These are phyloP conservation scores for Endothia cerciana DNA, from an alignment of 2,329 filamentous ascomycete species.

Conservation along the genomic window DNA sequence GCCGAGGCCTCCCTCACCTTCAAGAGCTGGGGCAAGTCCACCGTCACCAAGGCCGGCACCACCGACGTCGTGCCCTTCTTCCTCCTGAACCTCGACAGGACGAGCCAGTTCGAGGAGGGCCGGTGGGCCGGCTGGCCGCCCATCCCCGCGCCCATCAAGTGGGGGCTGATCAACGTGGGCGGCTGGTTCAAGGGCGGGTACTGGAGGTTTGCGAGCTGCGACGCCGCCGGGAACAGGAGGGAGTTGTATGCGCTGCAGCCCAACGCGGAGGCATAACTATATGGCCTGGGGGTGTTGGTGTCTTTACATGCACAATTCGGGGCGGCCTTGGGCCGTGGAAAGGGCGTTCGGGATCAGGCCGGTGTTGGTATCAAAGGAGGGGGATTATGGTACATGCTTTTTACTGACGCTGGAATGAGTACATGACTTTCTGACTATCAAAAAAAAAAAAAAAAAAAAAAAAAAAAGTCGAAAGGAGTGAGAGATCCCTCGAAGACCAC, in stretches of 20 bases:
- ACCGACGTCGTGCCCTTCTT: conserved; percentile 68
- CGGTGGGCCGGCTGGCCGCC: conserved; percentile 67
- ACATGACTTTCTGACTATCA: not conserved
- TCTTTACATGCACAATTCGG: too few relatives aligned
- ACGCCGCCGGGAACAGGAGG: conserved; percentile 54
- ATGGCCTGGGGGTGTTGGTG: not conserved
- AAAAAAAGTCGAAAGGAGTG: too few relatives aligned
- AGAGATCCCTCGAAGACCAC: too few relatives aligned
- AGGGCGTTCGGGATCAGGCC: not conserved
- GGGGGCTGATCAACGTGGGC: conserved; percentile 62
- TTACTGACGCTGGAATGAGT: not conserved
- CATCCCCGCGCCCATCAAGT: conserved; percentile 63
- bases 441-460: not conserved
- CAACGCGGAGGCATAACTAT: not conserved
- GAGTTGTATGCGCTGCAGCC: conserved; percentile 54
- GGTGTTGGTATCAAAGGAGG: not conserved
- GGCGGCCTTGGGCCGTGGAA: not conserved
- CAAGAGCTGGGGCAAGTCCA: conserved; percentile 65
- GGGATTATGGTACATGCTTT: not conserved
- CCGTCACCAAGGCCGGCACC: conserved; percentile 63
- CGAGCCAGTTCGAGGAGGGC: conserved; percentile 55
- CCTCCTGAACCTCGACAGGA: conserved; percentile 64
- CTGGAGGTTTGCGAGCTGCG: conserved; percentile 70
- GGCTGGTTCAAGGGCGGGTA: conserved; percentile 59
- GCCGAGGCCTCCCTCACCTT: conserved; percentile 54